Percentiles rank a stretch among this genome's conserved stretches.
Evolutionary conservation across 768 basidiomycete genomes (phyloP).

Genomic region (Boletus rufocinnamomeus): DNA sequence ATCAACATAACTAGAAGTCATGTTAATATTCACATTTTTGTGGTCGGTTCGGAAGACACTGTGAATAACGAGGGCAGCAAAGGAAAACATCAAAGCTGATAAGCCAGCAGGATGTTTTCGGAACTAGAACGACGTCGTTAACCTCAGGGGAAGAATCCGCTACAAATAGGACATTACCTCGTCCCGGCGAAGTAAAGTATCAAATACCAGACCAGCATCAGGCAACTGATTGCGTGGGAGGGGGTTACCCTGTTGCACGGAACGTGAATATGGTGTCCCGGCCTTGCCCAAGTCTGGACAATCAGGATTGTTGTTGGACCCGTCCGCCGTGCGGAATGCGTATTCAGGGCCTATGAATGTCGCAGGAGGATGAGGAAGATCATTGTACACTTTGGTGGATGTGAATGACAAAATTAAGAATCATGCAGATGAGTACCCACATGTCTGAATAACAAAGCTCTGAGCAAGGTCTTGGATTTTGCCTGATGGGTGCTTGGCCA

Average conservation of each 20-base stretch:
- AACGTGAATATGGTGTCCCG: slow-evolving; percentile 77
- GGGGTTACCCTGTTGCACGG: slow-evolving; percentile 69
- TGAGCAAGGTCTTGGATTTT: slow-evolving; percentile 41
- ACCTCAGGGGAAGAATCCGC: background rate
- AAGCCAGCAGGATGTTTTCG: slow-evolving; percentile 76
- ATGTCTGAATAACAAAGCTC: slow-evolving; percentile 46
- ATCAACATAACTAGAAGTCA: slow-evolving; percentile 87
- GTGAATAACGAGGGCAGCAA: slow-evolving; percentile 82
- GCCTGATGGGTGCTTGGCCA: slow-evolving; percentile 59
- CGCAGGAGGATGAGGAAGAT: slow-evolving; percentile 76
- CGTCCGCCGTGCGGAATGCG: slow-evolving; percentile 75
- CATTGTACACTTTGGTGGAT: slow-evolving; percentile 64
- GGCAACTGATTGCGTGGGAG: slow-evolving; percentile 70
- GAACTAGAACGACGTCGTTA: slow-evolving; percentile 48
- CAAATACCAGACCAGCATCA: slow-evolving; percentile 79
- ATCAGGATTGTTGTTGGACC: slow-evolving; percentile 71
- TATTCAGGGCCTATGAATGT: slow-evolving; percentile 65
- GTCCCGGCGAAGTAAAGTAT: slow-evolving; percentile 73
- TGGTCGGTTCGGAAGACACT: slow-evolving; percentile 87
- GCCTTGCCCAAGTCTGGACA: slow-evolving; percentile 77
- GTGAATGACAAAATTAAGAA: background rate
- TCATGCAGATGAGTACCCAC: slow-evolving; percentile 43
- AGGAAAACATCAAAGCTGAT: slow-evolving; percentile 78
- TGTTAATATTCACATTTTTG: slow-evolving; percentile 64
- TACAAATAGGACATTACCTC: slow-evolving; percentile 42